phyloP scores from a whole-genome alignment of 148 eudicot species.

The Vaccinium myrtillus region DNA sequence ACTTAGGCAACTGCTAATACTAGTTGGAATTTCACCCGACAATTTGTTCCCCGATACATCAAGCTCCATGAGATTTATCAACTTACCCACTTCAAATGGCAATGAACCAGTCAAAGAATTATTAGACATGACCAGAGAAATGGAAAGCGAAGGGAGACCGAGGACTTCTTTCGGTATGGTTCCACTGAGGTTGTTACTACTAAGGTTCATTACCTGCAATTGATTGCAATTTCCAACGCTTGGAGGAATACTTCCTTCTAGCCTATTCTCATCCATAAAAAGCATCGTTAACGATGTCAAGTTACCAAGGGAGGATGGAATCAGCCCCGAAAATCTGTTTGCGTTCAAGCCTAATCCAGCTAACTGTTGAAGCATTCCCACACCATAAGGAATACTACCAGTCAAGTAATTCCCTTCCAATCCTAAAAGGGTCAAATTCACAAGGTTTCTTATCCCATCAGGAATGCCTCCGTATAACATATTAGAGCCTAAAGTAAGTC shows the following conservation, averaged over 20 bases:
- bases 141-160: conserved; percentile 18
- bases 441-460: background rate
- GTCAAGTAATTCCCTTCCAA: background rate
- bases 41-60: conserved; percentile 29
- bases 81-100: conserved; percentile 29
- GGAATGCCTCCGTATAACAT: background rate
- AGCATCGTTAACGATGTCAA: conserved; percentile 10
- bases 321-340: conserved; percentile 25
- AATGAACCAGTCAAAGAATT: conserved; percentile 32
- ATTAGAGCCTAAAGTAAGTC: background rate
- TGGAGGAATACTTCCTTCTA: conserved; percentile 22
- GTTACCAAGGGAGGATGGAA: conserved; percentile 31
- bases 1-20: conserved; percentile 23
- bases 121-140: conserved; percentile 9
- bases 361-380: conserved; percentile 16
- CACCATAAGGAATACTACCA: background rate
- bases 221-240: conserved; percentile 28
- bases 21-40: conserved; percentile 39
- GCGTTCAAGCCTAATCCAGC: background rate
- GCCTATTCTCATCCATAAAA: conserved; percentile 4
- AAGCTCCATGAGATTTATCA: conserved; percentile 22
- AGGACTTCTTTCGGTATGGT: conserved; percentile 28
- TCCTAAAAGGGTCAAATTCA: background rate
- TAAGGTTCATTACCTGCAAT: conserved; percentile 22
- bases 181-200: conserved; percentile 30